Percentiles rank a stretch among this genome's conserved stretches.
Conservation (phyloP, 768 basidiomycete species). For the Rubroboletus pulcherrimus region DNA sequence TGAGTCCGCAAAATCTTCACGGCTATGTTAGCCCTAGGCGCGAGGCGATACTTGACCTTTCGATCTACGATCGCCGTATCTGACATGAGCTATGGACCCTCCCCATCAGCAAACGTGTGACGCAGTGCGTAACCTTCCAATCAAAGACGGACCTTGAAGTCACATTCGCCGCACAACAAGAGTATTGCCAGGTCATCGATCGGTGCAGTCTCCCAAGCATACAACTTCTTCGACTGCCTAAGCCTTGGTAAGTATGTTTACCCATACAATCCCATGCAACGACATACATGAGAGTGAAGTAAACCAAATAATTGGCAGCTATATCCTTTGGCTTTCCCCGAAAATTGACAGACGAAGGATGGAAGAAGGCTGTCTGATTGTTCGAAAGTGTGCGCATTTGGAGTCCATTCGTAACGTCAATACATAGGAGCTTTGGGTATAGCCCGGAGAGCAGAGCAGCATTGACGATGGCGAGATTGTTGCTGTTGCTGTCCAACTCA, state of each 20-base stretch:
- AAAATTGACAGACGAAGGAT: conserved; percentile 93
- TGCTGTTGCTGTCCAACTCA: conserved; percentile 66
- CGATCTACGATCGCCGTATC: conserved; percentile 76
- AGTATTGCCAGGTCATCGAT: conserved; percentile 79
- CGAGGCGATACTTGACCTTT: conserved; percentile 70
- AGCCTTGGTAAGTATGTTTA: conserved; percentile 6
- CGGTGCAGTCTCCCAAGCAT: conserved; percentile 91
- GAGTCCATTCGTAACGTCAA: conserved; percentile 52
- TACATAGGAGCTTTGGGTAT: conserved; percentile 82
- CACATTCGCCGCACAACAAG: conserved; percentile 85
- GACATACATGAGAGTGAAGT: conserved; percentile 84
- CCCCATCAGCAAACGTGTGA: conserved; percentile 3
- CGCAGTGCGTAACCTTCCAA: neutral
- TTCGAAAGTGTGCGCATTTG: conserved; percentile 80
- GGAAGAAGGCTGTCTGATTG: conserved; percentile 73
- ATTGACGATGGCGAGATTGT: conserved; percentile 62
- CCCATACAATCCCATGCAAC: neutral
- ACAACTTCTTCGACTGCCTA: conserved; percentile 92
- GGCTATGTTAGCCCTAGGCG: conserved; percentile 72
- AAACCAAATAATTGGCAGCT: conserved; percentile 68
- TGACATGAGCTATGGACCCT: conserved; percentile 55
- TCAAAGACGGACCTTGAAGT: conserved; percentile 64
- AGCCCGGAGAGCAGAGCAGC: conserved; percentile 83
- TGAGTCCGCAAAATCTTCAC: conserved; percentile 75
- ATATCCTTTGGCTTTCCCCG: conserved; percentile 63